Evolutionary conservation across 495 filamentous ascomycete genomes (phyloP).

Genomic region (Penicillium bialowiezense): DNA sequence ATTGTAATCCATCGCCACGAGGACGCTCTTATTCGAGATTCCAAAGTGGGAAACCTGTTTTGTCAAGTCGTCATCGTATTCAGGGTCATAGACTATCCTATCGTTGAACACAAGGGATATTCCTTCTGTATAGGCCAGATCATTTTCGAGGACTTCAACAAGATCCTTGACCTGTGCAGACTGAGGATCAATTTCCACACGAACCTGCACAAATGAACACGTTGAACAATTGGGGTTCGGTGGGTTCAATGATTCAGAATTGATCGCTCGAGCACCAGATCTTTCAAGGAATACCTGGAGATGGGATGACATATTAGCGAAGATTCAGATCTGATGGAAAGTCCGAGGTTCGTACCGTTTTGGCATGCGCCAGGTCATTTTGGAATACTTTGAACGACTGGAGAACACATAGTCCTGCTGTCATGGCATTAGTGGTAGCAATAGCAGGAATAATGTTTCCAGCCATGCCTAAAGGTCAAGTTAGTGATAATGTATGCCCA

Average conservation of each 20-base stretch:
- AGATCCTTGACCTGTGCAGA: slow-evolving; percentile 79
- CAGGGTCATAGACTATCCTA: slow-evolving; percentile 81
- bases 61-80: slow-evolving; percentile 78
- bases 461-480: slow-evolving; percentile 81
- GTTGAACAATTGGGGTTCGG: slow-evolving; percentile 81
- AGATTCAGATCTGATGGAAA: neutral
- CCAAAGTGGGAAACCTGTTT: slow-evolving; percentile 81
- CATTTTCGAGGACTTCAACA: slow-evolving; percentile 65
- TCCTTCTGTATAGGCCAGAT: slow-evolving; percentile 82
- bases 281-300: slow-evolving; percentile 75
- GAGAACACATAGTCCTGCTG: slow-evolving; percentile 87
- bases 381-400: slow-evolving; percentile 90
- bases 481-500: no score
- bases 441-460: slow-evolving; percentile 99
- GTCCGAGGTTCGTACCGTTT: slow-evolving; percentile 39
- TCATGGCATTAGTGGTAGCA: slow-evolving; percentile 96
- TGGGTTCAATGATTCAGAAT: slow-evolving; percentile 65
- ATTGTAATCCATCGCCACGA: slow-evolving; percentile 88
- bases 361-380: slow-evolving; percentile 63
- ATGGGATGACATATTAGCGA: slow-evolving; percentile 2
- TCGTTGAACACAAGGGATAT: slow-evolving; percentile 69
- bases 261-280: slow-evolving; percentile 67
- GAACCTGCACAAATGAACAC: slow-evolving; percentile 70
- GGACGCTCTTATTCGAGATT: slow-evolving; percentile 65
- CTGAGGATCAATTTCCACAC: slow-evolving; percentile 64